Conservation (phyloP, 1,284 basidiomycete species). For the Ganoderma leucocontextum region DNA sequence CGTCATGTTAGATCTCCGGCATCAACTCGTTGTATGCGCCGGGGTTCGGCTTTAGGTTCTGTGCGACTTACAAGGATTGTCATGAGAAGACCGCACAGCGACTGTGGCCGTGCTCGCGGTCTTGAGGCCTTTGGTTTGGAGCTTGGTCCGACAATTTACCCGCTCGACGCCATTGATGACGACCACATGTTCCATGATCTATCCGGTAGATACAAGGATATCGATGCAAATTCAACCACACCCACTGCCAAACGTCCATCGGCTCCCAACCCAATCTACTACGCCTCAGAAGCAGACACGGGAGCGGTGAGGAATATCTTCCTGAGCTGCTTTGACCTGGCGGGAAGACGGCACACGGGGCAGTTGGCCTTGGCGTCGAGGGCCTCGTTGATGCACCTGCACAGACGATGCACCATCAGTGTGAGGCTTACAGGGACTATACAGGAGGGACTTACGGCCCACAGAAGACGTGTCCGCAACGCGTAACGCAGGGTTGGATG, state of each 20-base stretch:
- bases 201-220: background rate
- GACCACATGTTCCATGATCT: background rate
- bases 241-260: background rate
- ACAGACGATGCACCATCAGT: background rate
- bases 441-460: constrained; percentile 33
- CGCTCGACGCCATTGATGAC: background rate
- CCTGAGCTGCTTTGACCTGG: constrained; percentile 33
- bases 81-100: background rate
- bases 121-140: too few species aligned
- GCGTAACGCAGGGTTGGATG: constrained; percentile 34
- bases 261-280: background rate
- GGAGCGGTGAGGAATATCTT: constrained; percentile 35
- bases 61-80: background rate
- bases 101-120: too few species aligned
- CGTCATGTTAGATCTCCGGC: background rate
- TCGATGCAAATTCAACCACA: background rate
- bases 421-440: background rate
- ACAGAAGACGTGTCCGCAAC: constrained; percentile 43
- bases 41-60: background rate
- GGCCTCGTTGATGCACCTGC: constrained; percentile 38
- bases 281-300: background rate
- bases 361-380: constrained; percentile 34
- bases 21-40: background rate
- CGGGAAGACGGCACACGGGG: constrained; percentile 39
- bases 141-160: too few species aligned